phyloP scores from a whole-genome alignment of 106 monocot species.

The Dioscorea alata region DNA sequence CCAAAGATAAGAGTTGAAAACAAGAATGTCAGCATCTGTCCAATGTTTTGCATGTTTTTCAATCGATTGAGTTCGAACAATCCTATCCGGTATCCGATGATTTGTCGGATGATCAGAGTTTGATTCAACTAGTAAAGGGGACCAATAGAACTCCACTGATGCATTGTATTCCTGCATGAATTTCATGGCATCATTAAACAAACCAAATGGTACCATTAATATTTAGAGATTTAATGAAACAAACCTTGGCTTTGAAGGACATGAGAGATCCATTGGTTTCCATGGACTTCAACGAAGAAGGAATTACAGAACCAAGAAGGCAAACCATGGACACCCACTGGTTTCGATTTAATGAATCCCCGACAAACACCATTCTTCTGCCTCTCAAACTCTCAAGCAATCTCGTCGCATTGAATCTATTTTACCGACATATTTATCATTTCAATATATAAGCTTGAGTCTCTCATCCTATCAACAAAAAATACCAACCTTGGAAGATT shows the following conservation, averaged over 20 bases:
- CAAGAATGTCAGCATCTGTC: slow-evolving; percentile 41
- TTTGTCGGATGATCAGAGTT: slow-evolving; percentile 55
- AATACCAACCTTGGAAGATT: slow-evolving; percentile 50
- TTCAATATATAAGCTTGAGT: no score
- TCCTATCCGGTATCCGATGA: slow-evolving; percentile 44
- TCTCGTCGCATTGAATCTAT: slow-evolving; percentile 52
- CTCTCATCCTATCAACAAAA: no score
- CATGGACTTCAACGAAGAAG: slow-evolving; percentile 31
- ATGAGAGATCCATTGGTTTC: slow-evolving; percentile 46
- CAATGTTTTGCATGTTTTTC: slow-evolving; percentile 52
- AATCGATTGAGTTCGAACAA: slow-evolving; percentile 35
- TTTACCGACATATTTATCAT: no score
- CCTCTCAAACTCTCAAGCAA: slow-evolving; percentile 55
- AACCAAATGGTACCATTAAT: no score
- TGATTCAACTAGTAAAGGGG: slow-evolving; percentile 47
- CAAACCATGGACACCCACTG: slow-evolving; percentile 85
- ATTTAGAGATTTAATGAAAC: no score
- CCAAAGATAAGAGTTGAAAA: slow-evolving; percentile 65
- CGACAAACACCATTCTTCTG: slow-evolving; percentile 58
- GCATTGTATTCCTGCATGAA: slow-evolving; percentile 40
- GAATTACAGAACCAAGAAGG: slow-evolving; percentile 46
- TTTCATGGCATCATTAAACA: not conserved
- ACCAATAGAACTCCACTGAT: slow-evolving; percentile 52
- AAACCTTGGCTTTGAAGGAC: slow-evolving; percentile 60
- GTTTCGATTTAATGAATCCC: slow-evolving; percentile 68